phyloP scores from a whole-genome alignment of 2,329 filamentous ascomycete genomes.

The Macrophomina pseudophaseolina region DNA sequence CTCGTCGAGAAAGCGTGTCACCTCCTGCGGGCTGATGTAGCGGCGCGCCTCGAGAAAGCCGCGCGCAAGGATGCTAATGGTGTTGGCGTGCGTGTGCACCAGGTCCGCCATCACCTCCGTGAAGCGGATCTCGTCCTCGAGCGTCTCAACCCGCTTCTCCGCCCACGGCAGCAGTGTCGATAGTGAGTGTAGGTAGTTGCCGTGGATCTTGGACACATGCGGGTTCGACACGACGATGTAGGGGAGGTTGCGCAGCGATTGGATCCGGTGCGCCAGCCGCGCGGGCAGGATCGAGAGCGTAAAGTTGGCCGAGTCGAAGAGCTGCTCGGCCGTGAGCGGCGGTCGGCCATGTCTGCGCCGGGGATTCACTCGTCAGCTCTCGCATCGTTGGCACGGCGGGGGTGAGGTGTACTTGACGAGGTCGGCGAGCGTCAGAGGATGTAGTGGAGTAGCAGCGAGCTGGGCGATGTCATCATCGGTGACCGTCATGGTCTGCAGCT shows the following conservation, averaged over 20 bases:
- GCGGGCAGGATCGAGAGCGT: conserved; percentile 90
- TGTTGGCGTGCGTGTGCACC: conserved; percentile 93
- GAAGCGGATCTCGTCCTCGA: conserved; percentile 89
- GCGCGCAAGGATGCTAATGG: conserved; percentile 87
- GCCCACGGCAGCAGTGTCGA: conserved; percentile 88
- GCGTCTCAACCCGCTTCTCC: conserved; percentile 70
- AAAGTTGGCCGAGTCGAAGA: conserved; percentile 93
- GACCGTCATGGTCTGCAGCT: conserved; percentile 49
- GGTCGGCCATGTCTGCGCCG: conserved; percentile 74
- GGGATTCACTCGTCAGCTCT: conserved; percentile 13
- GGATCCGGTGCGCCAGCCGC: conserved; percentile 90
- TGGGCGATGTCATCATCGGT: conserved; percentile 77
- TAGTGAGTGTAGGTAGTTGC: conserved; percentile 93
- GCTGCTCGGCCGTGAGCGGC: conserved; percentile 77
- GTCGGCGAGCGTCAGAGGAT: conserved; percentile 83
- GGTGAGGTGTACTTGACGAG: conserved; percentile 72
- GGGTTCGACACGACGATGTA: conserved; percentile 99
- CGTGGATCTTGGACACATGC: conserved; percentile 91
- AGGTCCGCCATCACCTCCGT: conserved; percentile 92
- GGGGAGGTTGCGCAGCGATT: conserved; percentile 88
- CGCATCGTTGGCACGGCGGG: neutral
- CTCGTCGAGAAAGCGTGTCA: conserved; percentile 91
- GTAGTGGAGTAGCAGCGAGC: conserved; percentile 77
- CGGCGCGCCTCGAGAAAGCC: conserved; percentile 93
- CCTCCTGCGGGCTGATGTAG: conserved; percentile 81